Base-by-base conservation (phyloP, 495 filamentous ascomycete species). In the Neurospora sp. region DNA sequence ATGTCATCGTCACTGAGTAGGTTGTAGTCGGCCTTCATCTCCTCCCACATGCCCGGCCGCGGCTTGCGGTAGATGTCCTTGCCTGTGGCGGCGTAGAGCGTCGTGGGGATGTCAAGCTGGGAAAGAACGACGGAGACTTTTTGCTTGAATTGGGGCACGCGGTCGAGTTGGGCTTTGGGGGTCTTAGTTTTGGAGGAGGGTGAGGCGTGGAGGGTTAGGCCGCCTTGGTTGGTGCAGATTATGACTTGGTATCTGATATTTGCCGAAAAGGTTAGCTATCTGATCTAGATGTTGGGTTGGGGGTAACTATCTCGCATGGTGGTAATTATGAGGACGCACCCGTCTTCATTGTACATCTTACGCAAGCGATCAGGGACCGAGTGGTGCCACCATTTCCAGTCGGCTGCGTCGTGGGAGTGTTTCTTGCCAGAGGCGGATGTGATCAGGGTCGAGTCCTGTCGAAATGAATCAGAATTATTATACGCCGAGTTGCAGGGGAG, bases 321-420 rank as follows among this genome's bases (percentile, higher is more conserved):
- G n/a, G 37, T 38, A 1, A 1, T 10, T 10, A 38, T 37, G 39
- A 42, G 40, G 7, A n/a, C 2, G 7, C 84, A 96, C 89, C 92
- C 93, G 78, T 93, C 88, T 39, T 87, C 82, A 17, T 79, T 39
- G 75, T 93, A 85, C 8, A 98, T 82, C 66, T 89, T 82, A 71
- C 86, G 87, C 10, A 99, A 74, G 15, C 81, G 87, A 0, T 78
- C 81, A 1, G 93, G 93, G 1, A 98, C 92, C 21, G 81, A 86
- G 11, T 82, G 62, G 78, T 97, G 85, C 94, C 94, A 98, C 96
- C 96, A 99, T 82, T 92, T 92, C 96, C 96, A 99, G 81, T 98
- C 96, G 5, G 85, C 81, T 0, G 89, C 86, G 73, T 89, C 89
- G 74, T 86, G 87, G 7, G 89, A 86, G 74, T 94, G 94, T 37